Base-by-base conservation (phyloP, 2,329 filamentous ascomycete genomes). In the Thermomyces lanuginosus region DNA sequence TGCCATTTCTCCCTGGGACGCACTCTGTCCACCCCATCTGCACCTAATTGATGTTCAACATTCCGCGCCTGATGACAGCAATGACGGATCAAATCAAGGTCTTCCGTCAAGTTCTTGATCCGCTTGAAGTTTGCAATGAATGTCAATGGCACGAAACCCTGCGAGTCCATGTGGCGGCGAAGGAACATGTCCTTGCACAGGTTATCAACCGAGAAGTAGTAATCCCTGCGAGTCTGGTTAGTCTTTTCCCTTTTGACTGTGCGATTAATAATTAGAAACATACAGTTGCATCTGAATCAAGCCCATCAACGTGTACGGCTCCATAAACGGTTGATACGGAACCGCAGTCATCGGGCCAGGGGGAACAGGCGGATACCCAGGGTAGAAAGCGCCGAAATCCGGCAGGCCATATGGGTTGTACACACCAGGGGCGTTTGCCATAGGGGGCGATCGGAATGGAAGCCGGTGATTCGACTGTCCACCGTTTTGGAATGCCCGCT, bases 141-240 rank as follows among this genome's bases (percentile, higher is more conserved):
- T 17, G 67, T 64, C 27, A 98, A 58, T 26, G 72, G 73, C 8
- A 93, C 84, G 45, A 84, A 95, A 10, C 89, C 89, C 50, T 95
- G 80, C 1, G 78, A 80, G 48, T 98, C 86, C 89, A 98, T 95
- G 41, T 84, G 75, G 43, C 71, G 74, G 31, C 89, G 76, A 32
- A 98, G 64, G 53, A 73, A 95, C 44, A 80, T 65, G 45, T 98
- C 89, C 55, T 92, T 93, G 64, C 81, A 79, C 26, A 95, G 65
- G 48, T 98, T 98, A 45, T 93, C 80, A 15, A 92, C 69, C 0
- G 86, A 95, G 56, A 98, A 92, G 55, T 98, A 98, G 60, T 93
- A 98, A 44, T 92, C 82, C 19, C 83, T 67, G 45, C 66, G 59
- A n/a, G n/a, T n/a, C 37, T 48, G 9, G 21, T 35, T 59, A 32